Base-by-base conservation (phyloP, 2,329 filamentous ascomycete species). In the Pseudopyricularia cyperi region DNA sequence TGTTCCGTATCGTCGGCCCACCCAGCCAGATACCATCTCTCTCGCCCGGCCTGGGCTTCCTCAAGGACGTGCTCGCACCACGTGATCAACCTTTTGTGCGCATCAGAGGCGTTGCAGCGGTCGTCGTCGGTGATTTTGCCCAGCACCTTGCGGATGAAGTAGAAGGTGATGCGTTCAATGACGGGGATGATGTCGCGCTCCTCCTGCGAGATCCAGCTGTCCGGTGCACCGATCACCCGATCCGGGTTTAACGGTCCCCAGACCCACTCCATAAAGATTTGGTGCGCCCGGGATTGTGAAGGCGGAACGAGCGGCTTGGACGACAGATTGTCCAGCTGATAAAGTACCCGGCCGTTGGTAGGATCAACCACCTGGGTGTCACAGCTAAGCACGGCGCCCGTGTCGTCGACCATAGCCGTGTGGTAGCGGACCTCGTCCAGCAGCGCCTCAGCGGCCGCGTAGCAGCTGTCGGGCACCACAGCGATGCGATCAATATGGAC, bases 351-450 rank as follows among this genome's bases (percentile, higher is more conserved):
- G 15, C 62, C 58, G 51, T 59, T 57, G 4, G 63, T 63, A 9
- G 52, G 52, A 35, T 58, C 57, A 39, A 70, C 68, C 52, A 68
- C 58, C 37, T 46, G 56, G 12, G 47, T 35, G 17, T 35, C 46
- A 7, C 46, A 26, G 9, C 26, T 9, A 15, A 48, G 17, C 2
- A 7, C 9, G 4, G 28, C 46, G 24, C 28, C 46, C 9, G n/a
- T 28, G 11, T 33, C 30, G 3, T 33, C 28, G n/a, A 19, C 30
- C 15, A 19, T 22, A 3, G 14, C 14, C 2, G 46, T 28, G 46
- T 48, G 28, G 15, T 47, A 47, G 22, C 15, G 15, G 22, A 47
- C 24, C 12, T 28, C 46, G 12, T 32, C 17, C 8, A 32, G 28
- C 46, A 12, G 8, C n/a, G 17, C 37, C 17, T 12, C 14, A 1